Conservation (phyloP, 148 eudicot species). For the Drosera capensis region DNA sequence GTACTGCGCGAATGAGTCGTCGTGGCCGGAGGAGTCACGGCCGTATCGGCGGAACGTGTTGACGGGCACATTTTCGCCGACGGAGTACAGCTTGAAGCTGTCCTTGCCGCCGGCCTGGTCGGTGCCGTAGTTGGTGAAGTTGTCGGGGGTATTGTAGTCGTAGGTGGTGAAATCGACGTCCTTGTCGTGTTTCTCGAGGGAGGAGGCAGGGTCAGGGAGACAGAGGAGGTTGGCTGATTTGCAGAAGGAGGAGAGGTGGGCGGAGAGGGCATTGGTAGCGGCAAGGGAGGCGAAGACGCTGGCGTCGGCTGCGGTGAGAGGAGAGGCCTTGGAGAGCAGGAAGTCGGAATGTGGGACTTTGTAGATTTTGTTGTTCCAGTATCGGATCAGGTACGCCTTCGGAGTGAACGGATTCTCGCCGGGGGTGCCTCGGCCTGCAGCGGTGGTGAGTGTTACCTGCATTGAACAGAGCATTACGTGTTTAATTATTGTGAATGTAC, state of each 20-base stretch:
- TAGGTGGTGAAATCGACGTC: conserved; percentile 25
- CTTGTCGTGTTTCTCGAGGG: conserved; percentile 20
- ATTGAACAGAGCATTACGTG: no score
- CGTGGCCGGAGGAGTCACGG: conserved; percentile 49
- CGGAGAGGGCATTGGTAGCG: conserved; percentile 30
- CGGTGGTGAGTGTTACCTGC: conserved; percentile 13
- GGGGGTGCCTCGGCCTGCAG: conserved; percentile 10
- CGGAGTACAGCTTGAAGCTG: conserved; percentile 43
- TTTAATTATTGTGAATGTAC: no score
- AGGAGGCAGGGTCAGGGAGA: conserved; percentile 29
- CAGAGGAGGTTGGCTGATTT: conserved; percentile 52
- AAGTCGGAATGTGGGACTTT: conserved; percentile 53
- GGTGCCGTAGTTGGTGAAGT: conserved; percentile 72
- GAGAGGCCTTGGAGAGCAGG: conserved; percentile 51
- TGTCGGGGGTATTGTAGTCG: conserved; percentile 21
- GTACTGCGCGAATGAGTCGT: conserved; percentile 33
- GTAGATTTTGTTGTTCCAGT: conserved; percentile 76
- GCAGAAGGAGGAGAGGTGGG: conserved; percentile 43
- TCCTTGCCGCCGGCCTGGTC: conserved; percentile 26
- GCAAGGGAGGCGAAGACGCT: conserved; percentile 58
- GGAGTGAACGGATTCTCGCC: conserved; percentile 57
- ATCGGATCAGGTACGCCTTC: conserved; percentile 39
- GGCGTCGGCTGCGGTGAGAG: conserved; percentile 34
- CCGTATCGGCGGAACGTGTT: conserved; percentile 50
- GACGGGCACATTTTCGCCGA: conserved; percentile 13